Evolutionary conservation across 345 rosid species (phyloP).

Genomic region (Conringia planisiliqua): DNA sequence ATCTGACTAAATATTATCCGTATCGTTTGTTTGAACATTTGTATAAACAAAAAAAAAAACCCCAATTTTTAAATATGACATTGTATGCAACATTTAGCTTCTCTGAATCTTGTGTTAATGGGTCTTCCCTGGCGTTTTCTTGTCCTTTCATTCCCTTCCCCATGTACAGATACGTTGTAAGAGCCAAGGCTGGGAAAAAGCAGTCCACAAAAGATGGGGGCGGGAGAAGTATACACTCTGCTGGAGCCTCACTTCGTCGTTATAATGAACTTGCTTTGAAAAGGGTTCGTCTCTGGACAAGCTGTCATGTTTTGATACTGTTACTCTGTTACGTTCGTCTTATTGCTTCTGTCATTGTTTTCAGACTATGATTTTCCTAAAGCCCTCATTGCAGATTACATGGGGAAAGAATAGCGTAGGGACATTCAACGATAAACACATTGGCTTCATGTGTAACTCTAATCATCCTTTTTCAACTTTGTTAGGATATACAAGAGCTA

Average conservation of each 20-base stretch:
- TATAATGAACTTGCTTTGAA: slow-evolving; percentile 86
- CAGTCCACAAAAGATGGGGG: slow-evolving; percentile 90
- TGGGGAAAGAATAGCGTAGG: not conserved
- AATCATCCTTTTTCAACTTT: slow-evolving; percentile 23
- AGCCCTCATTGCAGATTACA: not conserved
- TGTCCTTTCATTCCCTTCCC: not conserved
- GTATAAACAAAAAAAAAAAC: too few relatives aligned
- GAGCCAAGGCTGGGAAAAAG: slow-evolving; percentile 97
- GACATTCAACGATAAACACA: not conserved
- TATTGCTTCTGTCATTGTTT: slow-evolving; percentile 8
- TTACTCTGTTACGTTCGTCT: not conserved
- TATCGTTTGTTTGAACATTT: not conserved
- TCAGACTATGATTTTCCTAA: slow-evolving; percentile 6
- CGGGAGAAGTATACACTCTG: slow-evolving; percentile 86
- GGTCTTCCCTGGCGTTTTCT: not conserved
- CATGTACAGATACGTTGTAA: slow-evolving; percentile 75
- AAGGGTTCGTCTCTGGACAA: slow-evolving; percentile 51
- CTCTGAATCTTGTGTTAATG: not conserved
- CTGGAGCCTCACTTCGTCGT: slow-evolving; percentile 96
- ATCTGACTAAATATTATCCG: not conserved
- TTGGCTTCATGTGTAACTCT: slow-evolving; percentile 13
- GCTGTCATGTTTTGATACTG: not conserved
- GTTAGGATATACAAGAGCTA: slow-evolving; percentile 83
- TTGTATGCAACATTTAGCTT: not conserved
- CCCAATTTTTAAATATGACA: not conserved